Conservation (phyloP, 2,329 filamentous ascomycete genomes). For the Epichloe sp. region DNA sequence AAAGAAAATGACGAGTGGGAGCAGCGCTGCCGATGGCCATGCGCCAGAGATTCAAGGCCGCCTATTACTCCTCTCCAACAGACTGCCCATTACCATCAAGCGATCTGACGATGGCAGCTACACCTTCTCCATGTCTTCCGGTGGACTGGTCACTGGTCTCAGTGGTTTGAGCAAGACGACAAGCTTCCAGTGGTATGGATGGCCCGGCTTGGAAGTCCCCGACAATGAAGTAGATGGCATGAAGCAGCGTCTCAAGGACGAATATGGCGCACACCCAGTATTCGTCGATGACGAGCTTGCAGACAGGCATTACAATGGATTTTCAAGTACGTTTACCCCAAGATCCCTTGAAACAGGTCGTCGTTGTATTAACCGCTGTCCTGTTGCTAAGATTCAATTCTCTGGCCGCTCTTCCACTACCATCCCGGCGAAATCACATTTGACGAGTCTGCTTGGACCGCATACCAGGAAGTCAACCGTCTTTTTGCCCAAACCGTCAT, state of each 20-base stretch:
- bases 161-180: slow-evolving; percentile 86
- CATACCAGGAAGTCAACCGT: slow-evolving; percentile 85
- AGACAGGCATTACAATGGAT: slow-evolving; percentile 94
- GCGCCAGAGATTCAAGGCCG: slow-evolving; percentile 28
- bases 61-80: slow-evolving; percentile 83
- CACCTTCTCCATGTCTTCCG: slow-evolving; percentile 91
- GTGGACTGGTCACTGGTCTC: slow-evolving; percentile 84
- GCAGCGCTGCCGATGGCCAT: slow-evolving; percentile 18
- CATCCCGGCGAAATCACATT: slow-evolving; percentile 98
- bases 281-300: slow-evolving; percentile 90
- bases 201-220: slow-evolving; percentile 87
- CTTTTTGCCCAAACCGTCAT: slow-evolving; percentile 82
- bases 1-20: slow-evolving; percentile 1
- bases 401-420: slow-evolving; percentile 98
- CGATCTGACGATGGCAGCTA: slow-evolving; percentile 83
- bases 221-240: slow-evolving; percentile 66
- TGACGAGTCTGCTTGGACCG: slow-evolving; percentile 86
- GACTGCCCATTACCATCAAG: slow-evolving; percentile 93
- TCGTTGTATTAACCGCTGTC: neutral
- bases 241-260: slow-evolving; percentile 65
- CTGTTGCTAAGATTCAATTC: slow-evolving; percentile 63
- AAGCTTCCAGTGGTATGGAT: slow-evolving; percentile 96
- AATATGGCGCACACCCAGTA: slow-evolving; percentile 81
- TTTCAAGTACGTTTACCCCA: slow-evolving; percentile 59
- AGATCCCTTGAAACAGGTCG: neutral